Evolutionary conservation across 2,329 filamentous ascomycete species (phyloP), one percentile per base, ranked within the genome.

Genomic region (Rachicladosporium sp.): DNA sequence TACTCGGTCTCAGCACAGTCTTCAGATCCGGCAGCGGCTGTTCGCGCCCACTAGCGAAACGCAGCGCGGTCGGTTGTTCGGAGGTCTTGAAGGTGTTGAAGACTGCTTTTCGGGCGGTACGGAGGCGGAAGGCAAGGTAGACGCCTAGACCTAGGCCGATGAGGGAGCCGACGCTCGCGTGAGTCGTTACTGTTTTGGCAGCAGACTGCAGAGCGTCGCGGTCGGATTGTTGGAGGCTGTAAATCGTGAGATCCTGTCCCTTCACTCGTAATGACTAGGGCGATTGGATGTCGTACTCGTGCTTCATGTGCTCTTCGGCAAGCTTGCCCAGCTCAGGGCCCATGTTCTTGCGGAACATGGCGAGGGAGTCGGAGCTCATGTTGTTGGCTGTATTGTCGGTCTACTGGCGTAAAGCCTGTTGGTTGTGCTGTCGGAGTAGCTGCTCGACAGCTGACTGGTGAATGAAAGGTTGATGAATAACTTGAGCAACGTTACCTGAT

Each of bases 1-100:
- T 63, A 2, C 71, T 73, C 0, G 78, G 78, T 33, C 70, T 66
- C 31, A 82, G 47, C 30, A 74, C 51, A 0, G 67, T 66, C 0
- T 72, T 73, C 29, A 82, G 59, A 48, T 82, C 76, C 0, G 79
- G 78, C 2, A 82, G 61, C 0, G 69, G 52, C 51, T 80, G 76
- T 36, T 68, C 69, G 11, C 75, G 63, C 0, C 78, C 79, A 46
- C 73, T 69, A 0, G 73, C 69, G 54, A 82, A 82, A 9, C 70
- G 60, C 4, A 82, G 68, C 38, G 75, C 67, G 0, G 70, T 73
- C 0, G 79, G 79, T 55, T 72, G 74, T 53, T 81, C 74, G 38
- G 68, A 60, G 0, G 76, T 68, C 12, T 70, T 67, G 59, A 82
- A 75, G 5, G 73, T 71, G 33, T 69, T 66, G 62, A 80, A 81